A percentile compares a stretch with the other conserved stretches of the same genome.
These are phyloP conservation scores for Pythium graminicola DNA, from an alignment of 352 stramenopile species.

Conservation along the genomic window DNA sequence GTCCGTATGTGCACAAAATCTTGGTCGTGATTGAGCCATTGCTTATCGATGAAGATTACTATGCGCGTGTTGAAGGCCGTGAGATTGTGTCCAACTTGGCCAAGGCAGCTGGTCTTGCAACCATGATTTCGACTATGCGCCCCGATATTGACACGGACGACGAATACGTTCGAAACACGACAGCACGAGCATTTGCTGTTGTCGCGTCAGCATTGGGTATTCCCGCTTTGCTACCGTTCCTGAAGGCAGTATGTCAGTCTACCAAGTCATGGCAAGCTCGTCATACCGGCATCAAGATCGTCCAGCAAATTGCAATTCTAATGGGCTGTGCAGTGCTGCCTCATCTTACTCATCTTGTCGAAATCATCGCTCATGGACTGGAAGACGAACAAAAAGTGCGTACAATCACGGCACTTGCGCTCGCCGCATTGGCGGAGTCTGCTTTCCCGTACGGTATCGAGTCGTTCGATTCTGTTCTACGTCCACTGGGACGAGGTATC, in stretches of 20 bases:
- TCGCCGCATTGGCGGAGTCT: conserved; percentile 96
- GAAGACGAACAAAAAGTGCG: conserved; percentile 98
- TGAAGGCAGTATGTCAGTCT: conserved; percentile 98
- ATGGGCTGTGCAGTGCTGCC: conserved; percentile 98
- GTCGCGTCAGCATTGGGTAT: conserved; percentile 98
- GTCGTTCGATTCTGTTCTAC: conserved; percentile 98
- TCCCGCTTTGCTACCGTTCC: conserved; percentile 95
- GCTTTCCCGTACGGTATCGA: conserved; percentile 99
- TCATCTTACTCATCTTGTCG: conserved; percentile 96
- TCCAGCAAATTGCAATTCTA: conserved; percentile 98
- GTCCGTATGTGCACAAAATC: conserved; percentile 99
- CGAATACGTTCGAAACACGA: conserved; percentile 99
- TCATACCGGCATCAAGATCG: conserved; percentile 99
- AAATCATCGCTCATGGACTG: conserved; percentile 97
- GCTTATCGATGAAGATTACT: conserved; percentile 99
- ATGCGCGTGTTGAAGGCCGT: conserved; percentile 96
- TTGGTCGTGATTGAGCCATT: conserved; percentile 98
- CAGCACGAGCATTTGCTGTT: conserved; percentile 96
- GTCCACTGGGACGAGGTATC: conserved; percentile 97
- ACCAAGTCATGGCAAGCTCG: conserved; percentile 98
- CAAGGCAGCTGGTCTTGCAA: conserved; percentile 97
- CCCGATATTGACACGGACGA: conserved; percentile 99
- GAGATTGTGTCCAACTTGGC: conserved; percentile 99
- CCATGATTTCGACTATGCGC: conserved; percentile 99
- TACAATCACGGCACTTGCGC: conserved; percentile 97